A percentile compares a stretch with the other conserved stretches of the same genome.
phyloP scores from a whole-genome alignment of 768 basidiomycete genomes.

The Mycena metata region DNA sequence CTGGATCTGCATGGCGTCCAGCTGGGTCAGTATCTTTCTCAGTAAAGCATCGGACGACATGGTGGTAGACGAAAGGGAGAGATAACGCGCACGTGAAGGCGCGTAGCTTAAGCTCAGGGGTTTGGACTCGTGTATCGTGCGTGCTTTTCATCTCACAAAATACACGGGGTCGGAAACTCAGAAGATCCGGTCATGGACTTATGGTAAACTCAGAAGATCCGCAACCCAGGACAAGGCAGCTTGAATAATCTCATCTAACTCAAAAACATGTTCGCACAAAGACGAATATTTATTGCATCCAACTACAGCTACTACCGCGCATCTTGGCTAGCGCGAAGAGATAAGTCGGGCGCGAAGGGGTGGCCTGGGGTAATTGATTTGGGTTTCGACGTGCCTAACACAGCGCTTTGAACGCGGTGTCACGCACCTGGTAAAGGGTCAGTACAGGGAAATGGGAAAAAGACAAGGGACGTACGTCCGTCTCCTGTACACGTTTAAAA shows the following conservation, averaged over 20 bases:
- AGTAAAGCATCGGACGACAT: conserved; percentile 67
- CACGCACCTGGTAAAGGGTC: not conserved
- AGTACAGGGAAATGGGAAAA: not conserved
- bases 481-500: not conserved
- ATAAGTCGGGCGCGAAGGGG: conserved; percentile 11
- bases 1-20: conserved; percentile 77
- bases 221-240: not conserved
- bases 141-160: too few relatives aligned
- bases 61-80: conserved; percentile 25
- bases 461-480: not conserved
- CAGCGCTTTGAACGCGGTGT: too few relatives aligned
- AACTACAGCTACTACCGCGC: conserved; percentile 11
- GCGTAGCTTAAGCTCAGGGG: not conserved
- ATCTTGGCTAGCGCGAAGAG: conserved; percentile 9
- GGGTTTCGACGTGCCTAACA: conserved; percentile 1
- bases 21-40: conserved; percentile 78
- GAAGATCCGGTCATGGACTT: too few relatives aligned
- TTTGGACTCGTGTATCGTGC: too few relatives aligned
- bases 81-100: conserved; percentile 10
- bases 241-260: too few relatives aligned
- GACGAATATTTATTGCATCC: conserved; percentile 21
- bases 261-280: conserved; percentile 18
- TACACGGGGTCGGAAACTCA: too few relatives aligned
- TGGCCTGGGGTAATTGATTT: conserved; percentile 38
- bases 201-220: not conserved